Conservation (phyloP, 2,329 filamentous ascomycete species). For the Trichoderma asperellum region DNA sequence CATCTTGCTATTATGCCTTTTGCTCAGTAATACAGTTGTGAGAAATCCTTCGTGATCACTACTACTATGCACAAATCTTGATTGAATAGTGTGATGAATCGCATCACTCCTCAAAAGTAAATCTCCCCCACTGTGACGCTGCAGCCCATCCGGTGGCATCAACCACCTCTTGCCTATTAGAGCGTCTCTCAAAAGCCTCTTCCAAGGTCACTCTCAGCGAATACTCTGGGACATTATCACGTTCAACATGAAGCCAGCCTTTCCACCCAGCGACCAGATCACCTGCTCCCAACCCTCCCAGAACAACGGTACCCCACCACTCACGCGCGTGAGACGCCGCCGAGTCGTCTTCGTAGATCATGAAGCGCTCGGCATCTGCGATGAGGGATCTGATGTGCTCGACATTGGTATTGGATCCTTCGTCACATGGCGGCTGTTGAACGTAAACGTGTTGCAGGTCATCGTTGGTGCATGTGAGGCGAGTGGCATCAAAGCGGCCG, state of each 20-base stretch:
- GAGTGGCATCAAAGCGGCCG: conserved; percentile 57
- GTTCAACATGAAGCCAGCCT: conserved; percentile 59
- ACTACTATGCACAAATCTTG: background rate
- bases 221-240: conserved; percentile 48
- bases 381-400: conserved; percentile 44
- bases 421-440: conserved; percentile 45
- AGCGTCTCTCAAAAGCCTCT: conserved; percentile 51
- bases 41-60: background rate
- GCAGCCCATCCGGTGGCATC: conserved; percentile 52
- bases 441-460: conserved; percentile 58
- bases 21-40: background rate
- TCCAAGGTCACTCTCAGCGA: conserved; percentile 45
- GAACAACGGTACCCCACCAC: conserved; percentile 63
- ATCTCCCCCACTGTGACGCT: conserved; percentile 54
- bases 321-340: conserved; percentile 51
- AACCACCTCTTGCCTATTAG: conserved; percentile 46
- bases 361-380: conserved; percentile 49
- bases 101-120: conserved; percentile 43
- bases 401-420: conserved; percentile 28
- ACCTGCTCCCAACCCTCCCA: conserved; percentile 48
- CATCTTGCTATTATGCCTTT: background rate
- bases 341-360: conserved; percentile 52
- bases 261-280: conserved; percentile 43
- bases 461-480: conserved; percentile 44
- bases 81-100: background rate